Evolutionary conservation across 2,329 filamentous ascomycete genomes (phyloP), one percentile per base, ranked within the genome.

Genomic region (Colletotrichum euphorbiae): DNA sequence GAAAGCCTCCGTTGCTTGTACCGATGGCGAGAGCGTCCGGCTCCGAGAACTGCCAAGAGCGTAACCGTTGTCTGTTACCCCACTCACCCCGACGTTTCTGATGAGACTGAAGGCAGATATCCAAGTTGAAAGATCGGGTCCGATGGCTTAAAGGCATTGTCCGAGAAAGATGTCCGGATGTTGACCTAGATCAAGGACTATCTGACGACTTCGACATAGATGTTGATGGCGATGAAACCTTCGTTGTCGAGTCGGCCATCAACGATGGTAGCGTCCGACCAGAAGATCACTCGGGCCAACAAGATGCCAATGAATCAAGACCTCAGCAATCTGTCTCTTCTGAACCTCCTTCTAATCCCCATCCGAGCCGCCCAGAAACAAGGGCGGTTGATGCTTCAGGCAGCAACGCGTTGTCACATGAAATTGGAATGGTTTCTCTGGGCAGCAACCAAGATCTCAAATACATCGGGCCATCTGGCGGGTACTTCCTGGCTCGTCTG

Each of bases 401-500:
- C 71, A 61, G 69, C 70, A 72, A 63, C 13, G 46, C 63, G 3
- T 72, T 81, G 2, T 80, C 83, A 1, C 84, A 87, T 67, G 84
- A 87, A 69, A 85, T 87, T 15, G 85, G 85, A 0, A 72, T 87
- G 13, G 79, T 87, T 0, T 85, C 85, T 0, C 75, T 87, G 1
- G 83, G 82, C 2, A 78, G 78, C 3, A 83, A 81, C 24, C 77
- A 79, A 48, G 83, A 84, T 19, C 82, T 81, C 3, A 78, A 83
- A 64, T 87, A 87, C 54, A 83, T 87, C 13, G 85, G 85, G 0
- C 85, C 85, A 2, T 87, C 85, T 0, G 87, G 85, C 42, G 85
- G 85, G 1, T 85, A 85, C 63, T 85, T 85, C 46, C 79, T 87
- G 12, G 83, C 84, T 2, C 81, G 83, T 1, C 76, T 85, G 3